Percentiles rank a stretch among this genome's conserved stretches.
These are phyloP conservation scores for Eragrostis tef DNA, from an alignment of 202 grass and related monocot species.

Conservation along the genomic window DNA sequence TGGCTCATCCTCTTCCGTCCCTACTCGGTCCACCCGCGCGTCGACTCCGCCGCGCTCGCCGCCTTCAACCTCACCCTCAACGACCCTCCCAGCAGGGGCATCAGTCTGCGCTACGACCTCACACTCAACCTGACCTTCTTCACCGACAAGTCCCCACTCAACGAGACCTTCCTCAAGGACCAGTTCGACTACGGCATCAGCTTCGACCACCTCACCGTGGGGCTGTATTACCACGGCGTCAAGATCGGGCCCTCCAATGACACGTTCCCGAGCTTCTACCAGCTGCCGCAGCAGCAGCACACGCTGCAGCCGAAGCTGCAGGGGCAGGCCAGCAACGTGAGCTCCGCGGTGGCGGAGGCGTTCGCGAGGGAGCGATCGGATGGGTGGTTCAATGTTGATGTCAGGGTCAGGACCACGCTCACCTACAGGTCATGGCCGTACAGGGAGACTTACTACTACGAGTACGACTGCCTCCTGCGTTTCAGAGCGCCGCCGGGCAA, in stretches of 20 bases:
- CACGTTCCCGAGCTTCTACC: not conserved
- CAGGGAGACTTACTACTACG: slow-evolving; percentile 10
- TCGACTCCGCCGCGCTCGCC: not conserved
- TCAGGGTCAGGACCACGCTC: slow-evolving; percentile 6
- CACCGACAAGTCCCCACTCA: not conserved
- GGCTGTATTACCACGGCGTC: slow-evolving; percentile 17
- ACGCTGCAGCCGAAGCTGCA: not conserved
- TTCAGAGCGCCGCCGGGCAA: not conserved
- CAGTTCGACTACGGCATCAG: not conserved
- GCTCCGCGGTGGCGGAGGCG: slow-evolving; percentile 27
- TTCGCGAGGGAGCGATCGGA: not conserved
- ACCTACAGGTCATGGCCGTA: slow-evolving; percentile 18
- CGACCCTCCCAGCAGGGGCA: not conserved
- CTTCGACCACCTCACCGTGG: slow-evolving; percentile 38
- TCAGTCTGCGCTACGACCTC: slow-evolving; percentile 24
- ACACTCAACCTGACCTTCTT: slow-evolving; percentile 2
- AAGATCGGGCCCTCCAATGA: slow-evolving; percentile 37
- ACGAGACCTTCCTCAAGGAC: not conserved
- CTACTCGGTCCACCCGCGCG: not conserved
- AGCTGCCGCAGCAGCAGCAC: not conserved
- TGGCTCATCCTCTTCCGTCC: slow-evolving; percentile 22
- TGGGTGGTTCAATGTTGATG: not conserved
- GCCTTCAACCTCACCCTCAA: not conserved
- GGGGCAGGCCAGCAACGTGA: not conserved
- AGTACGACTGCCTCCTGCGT: slow-evolving; percentile 31